Conservation (phyloP, 306 rosid species). For the Quercus suber region DNA sequence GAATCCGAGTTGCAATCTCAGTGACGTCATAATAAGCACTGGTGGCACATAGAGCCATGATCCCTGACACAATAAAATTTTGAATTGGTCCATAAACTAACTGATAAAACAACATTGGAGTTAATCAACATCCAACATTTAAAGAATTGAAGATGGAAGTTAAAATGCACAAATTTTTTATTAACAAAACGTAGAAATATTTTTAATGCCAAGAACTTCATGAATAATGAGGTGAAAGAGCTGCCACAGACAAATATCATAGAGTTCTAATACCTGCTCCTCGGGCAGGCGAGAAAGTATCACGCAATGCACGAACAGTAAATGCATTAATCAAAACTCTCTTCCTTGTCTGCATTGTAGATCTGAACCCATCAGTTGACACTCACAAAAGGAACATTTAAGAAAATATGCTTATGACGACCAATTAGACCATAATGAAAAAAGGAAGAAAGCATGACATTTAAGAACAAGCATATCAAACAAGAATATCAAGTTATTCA, state of each 20-base stretch:
- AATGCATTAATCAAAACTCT: conserved; percentile 97
- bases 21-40: conserved; percentile 86
- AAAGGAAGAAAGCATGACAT: conserved; percentile 11
- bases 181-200: not conserved
- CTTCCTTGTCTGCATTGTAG: conserved; percentile 83
- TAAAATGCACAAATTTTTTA: not conserved
- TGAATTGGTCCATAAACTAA: not conserved
- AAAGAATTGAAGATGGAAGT: conserved; percentile 4
- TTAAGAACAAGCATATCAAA: conserved; percentile 14
- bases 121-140: conserved; percentile 8
- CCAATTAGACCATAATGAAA: conserved; percentile 17
- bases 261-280: conserved; percentile 79
- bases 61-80: conserved; percentile 54
- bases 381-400: conserved; percentile 8
- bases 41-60: conserved; percentile 98
- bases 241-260: not conserved
- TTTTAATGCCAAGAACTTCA: not conserved
- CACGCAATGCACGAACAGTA: conserved; percentile 98
- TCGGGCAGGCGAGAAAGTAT: conserved; percentile 93
- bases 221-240: conserved; percentile 6
- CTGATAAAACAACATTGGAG: conserved; percentile 3
- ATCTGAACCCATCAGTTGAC: conserved; percentile 27
- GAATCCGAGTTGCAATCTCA: conserved; percentile 93
- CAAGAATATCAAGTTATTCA: not conserved
- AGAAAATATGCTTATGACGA: not conserved